A percentile compares a stretch with the other conserved stretches of the same genome.
phyloP scores from a whole-genome alignment of 768 basidiomycete genomes.

The Boletellus emodensis region DNA sequence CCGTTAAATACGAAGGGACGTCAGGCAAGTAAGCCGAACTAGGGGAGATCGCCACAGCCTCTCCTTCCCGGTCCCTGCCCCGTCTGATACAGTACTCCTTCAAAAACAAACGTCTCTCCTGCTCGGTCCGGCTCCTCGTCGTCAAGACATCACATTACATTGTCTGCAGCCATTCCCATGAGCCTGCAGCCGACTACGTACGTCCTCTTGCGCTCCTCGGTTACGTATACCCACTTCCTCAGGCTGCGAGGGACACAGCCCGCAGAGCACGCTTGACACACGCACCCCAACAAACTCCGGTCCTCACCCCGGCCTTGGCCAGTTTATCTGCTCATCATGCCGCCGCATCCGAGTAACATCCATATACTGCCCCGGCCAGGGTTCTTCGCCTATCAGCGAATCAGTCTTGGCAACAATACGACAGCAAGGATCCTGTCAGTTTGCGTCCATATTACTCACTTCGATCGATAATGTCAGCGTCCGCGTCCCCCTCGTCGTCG shows the following conservation, averaged over 20 bases:
- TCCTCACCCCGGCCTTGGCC: constrained; percentile 65
- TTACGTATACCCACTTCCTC: too few relatives aligned
- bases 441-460: constrained; percentile 44
- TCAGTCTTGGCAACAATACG: constrained; percentile 7
- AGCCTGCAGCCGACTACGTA: too few relatives aligned
- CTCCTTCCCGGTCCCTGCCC: not conserved
- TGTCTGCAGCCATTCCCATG: not conserved
- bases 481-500: constrained; percentile 45
- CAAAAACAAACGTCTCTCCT: not conserved
- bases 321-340: constrained; percentile 54
- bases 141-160: constrained; percentile 10
- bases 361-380: constrained; percentile 70
- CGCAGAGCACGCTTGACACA: too few relatives aligned
- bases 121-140: not conserved
- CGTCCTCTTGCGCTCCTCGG: too few relatives aligned
- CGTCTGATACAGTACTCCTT: not conserved
- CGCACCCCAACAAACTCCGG: not conserved
- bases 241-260: too few relatives aligned
- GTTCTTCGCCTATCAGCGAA: constrained; percentile 52
- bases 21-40: constrained; percentile 15
- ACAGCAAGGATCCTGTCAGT: not conserved
- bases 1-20: constrained; percentile 16
- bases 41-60: constrained; percentile 11
- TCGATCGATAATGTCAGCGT: constrained; percentile 62
- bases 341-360: constrained; percentile 63